Evolutionary conservation across 805 yeast species (phyloP), one percentile per base, ranked within the genome.

Genomic region (Kuraishia molischiana): DNA sequence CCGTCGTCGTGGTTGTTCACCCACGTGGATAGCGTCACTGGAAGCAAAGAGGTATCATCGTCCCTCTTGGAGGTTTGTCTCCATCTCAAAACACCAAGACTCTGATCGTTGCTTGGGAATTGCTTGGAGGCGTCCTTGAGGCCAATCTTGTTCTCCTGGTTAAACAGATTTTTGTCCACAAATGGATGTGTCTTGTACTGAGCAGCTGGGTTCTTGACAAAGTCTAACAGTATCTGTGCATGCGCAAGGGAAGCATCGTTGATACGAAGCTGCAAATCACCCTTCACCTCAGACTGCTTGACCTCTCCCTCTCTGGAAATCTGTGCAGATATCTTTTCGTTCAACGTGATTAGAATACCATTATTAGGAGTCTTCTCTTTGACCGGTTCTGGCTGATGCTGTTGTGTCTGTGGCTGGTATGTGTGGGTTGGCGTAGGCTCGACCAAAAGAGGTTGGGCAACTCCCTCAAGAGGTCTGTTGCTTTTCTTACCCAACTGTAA

Each of bases 121-220:
- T 87, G 74, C 53, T 85, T 85, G 34, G 70, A 53, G 38, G 76
- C 65, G 56, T 89, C 95, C 55, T 84, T 85, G 52, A 89, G 72
- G 1, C 82, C 82, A 51, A 92, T 77, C 32, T 72, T 59, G 41
- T 72, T 66, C 13, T 66, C 58, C 11, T 70, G 55, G 33, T 71
- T 67, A 58, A 90, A 92, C 52, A 74, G 59, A 31, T 63, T 64
- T 52, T 84, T 80, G 62, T 92, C 97, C 46, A 92, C 94, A 56
- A 90, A 89, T 45, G 98, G 98, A 66, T 92, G 96, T 13, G 97
- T 87, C 60, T 89, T 89, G 66, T 74, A 92, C 53, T 81, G 87
- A 34, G 77, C 65, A 29, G 66, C 58, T 13, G 69, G 60, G 31
- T 65, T 61, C 22, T 71, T 69, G 18, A 61, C 66, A 31, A 77